A percentile compares a stretch with the other conserved stretches of the same genome.
Evolutionary conservation across 2,329 filamentous ascomycete genomes (phyloP).

Genomic region (Penicillium griseofulvum): DNA sequence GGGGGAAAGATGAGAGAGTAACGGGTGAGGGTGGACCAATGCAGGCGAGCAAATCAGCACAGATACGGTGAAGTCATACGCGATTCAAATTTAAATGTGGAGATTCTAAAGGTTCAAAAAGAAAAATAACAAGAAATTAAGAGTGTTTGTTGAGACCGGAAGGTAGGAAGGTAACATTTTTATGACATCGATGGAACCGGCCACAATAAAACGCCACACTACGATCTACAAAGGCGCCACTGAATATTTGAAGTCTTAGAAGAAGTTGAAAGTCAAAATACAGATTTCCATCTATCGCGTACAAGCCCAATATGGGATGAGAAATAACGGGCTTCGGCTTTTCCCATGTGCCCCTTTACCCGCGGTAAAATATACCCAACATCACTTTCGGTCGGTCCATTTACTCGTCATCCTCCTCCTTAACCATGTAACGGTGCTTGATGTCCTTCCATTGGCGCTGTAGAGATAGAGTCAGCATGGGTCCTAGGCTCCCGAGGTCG

Average conservation of each 20-base stretch:
- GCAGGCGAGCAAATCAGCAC: constrained; percentile 13
- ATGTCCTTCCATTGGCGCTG: constrained; percentile 99
- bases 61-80: constrained; percentile 9
- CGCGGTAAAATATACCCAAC: constrained; percentile 11
- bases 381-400: constrained; percentile 6
- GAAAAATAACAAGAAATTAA: not conserved
- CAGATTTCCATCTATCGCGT: constrained; percentile 28
- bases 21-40: constrained; percentile 21
- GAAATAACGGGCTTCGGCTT: constrained; percentile 19
- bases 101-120: constrained; percentile 1
- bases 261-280: constrained; percentile 16
- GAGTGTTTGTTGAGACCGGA: not conserved
- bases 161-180: constrained; percentile 11
- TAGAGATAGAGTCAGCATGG: constrained; percentile 17
- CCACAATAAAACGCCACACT: constrained; percentile 21
- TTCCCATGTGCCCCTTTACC: constrained; percentile 21
- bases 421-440: constrained; percentile 79
- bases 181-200: constrained; percentile 27
- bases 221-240: constrained; percentile 5
- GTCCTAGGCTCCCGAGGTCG: constrained; percentile 8
- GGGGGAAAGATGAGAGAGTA: constrained; percentile 13
- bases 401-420: constrained; percentile 57
- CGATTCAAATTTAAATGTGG: not conserved
- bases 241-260: not conserved
- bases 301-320: constrained; percentile 22